Base-by-base conservation (phyloP, 2,329 filamentous ascomycete genomes). In the Hypoxylon sp. region DNA sequence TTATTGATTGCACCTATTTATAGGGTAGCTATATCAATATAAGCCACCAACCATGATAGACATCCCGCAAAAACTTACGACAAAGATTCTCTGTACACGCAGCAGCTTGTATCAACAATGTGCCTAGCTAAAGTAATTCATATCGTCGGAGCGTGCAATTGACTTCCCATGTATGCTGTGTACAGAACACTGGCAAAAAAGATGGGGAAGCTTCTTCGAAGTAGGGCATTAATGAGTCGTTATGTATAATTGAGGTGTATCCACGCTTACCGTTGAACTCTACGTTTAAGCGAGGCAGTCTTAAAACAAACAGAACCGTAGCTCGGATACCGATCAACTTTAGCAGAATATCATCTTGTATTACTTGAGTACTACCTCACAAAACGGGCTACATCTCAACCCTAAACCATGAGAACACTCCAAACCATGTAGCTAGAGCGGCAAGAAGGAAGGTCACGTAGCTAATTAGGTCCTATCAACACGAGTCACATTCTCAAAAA, bases 401-500 rank as follows among this genome's bases (percentile, higher is more conserved):
- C n/a, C 30, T 37, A 33, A 17, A 59, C 56, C 25, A 50, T 40
- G n/a, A 40, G 35, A 25, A 50, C 30, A 11, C 11, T 22, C 49
- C 6, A 55, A 44, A 25, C 7, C 14, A 42, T 30, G 7, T 44
- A 46, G 7, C 20, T 33, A 46, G 7, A 5, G 17, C 5, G 6
- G 37, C 37, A 8, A n/a, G 2, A 20, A 7, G 6, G 2, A 6
- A 17, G 37, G n/a, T 17, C 37, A 6, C 37, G 1, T 17, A 20
- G 14, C n/a, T 61, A 66, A 30, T 33, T 51, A 57, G 20, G 56
- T 37, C 44, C 42, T 40, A 20, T 27, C 22, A 51, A 56, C 37
- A 22, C 20, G 20, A 20, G 53, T 50, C 37, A 40, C 66, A 40
- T 48, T 30, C 30, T 22, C 11, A 31, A 68, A 68, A 11, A 68